Conservation (phyloP, 176 grass and related monocot genomes). For the Aechmea fasciata region DNA sequence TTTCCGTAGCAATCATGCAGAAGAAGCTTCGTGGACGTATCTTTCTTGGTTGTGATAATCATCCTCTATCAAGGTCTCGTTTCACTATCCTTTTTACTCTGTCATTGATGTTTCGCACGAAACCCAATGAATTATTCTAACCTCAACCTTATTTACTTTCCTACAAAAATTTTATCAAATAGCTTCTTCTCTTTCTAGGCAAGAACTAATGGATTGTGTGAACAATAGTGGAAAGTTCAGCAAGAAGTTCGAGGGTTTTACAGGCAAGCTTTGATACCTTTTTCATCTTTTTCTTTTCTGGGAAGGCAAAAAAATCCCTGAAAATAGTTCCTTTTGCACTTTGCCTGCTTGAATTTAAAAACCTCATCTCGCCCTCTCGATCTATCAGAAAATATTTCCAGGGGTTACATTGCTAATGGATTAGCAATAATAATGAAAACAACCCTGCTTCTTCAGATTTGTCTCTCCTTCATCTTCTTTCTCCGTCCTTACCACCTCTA, state of each 20-base stretch:
- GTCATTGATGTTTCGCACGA: background rate
- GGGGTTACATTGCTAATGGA: no score
- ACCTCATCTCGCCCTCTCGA: no score
- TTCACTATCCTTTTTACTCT: slow-evolving; percentile 3
- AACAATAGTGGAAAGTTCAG: slow-evolving; percentile 66
- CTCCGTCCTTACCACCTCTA: no score
- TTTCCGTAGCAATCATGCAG: slow-evolving; percentile 33
- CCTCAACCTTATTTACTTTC: background rate
- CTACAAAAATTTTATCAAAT: background rate
- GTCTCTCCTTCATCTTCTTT: no score
- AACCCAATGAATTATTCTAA: background rate
- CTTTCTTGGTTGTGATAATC: slow-evolving; percentile 39
- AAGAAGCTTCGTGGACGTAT: slow-evolving; percentile 28
- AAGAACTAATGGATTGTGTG: slow-evolving; percentile 84
- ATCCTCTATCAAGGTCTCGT: slow-evolving; percentile 33
- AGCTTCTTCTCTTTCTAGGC: slow-evolving; percentile 31
- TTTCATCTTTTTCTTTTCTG: background rate
- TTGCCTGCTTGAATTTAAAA: no score
- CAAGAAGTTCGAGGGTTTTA: slow-evolving; percentile 67
- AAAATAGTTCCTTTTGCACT: no score
- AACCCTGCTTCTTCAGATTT: no score
- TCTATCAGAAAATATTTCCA: no score
- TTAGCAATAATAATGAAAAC: no score
- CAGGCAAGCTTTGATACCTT: slow-evolving; percentile 32
- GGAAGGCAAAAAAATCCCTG: no score